A percentile compares a stretch with the other conserved stretches of the same genome.
Evolutionary conservation across 2,329 filamentous ascomycete species (phyloP).

Genomic region (Stagonosporopsis chrysanthemi): DNA sequence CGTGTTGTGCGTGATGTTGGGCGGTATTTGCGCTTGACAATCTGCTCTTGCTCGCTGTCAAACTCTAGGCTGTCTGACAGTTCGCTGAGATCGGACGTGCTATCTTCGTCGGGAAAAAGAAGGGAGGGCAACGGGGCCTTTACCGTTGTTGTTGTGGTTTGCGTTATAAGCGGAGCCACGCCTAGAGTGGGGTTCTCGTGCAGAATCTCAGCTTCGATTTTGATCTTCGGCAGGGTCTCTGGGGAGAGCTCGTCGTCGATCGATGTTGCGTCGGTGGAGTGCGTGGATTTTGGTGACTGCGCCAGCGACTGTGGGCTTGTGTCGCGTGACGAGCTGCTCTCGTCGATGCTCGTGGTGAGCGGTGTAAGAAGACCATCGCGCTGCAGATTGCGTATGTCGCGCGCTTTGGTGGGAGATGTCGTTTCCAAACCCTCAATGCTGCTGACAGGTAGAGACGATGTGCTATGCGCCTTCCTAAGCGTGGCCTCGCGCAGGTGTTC

Average conservation of each 20-base stretch:
- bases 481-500: constrained; percentile 33
- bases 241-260: constrained; percentile 42
- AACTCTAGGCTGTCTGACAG: constrained; percentile 50
- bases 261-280: constrained; percentile 50
- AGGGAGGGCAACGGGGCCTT: constrained; percentile 40
- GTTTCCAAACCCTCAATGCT: constrained; percentile 42
- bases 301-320: constrained; percentile 42
- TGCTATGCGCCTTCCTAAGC: constrained; percentile 44
- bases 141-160: constrained; percentile 39
- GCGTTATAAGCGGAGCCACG: constrained; percentile 40
- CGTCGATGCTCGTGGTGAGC: constrained; percentile 39
- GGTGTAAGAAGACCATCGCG: constrained; percentile 40
- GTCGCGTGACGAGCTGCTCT: constrained; percentile 38
- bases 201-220: constrained; percentile 33
- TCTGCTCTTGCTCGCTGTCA: constrained; percentile 46
- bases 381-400: constrained; percentile 43
- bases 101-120: constrained; percentile 39
- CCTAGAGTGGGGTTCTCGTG: constrained; percentile 36
- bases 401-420: constrained; percentile 25
- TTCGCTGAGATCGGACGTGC: constrained; percentile 50
- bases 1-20: constrained; percentile 44
- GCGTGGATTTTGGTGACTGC: constrained; percentile 45
- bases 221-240: constrained; percentile 26
- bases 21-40: constrained; percentile 47
- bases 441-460: constrained; percentile 41